These are phyloP conservation scores for Carpinus viminea DNA, from an alignment of 306 rosid genomes.

Conservation along the genomic window DNA sequence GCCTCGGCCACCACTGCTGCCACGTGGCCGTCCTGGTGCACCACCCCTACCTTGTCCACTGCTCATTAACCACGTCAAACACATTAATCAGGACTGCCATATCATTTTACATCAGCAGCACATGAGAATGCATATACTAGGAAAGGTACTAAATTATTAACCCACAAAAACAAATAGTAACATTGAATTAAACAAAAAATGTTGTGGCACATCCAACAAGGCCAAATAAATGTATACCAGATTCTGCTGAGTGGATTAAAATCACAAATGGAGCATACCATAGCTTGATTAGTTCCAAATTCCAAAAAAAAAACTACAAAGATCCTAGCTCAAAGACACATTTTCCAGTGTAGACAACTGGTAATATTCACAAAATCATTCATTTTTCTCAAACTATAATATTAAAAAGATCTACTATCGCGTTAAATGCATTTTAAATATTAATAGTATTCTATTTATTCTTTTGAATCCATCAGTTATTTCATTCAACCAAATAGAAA, in stretches of 20 bases:
- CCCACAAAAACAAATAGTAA: too few species aligned
- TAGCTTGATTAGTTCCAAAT: neutral
- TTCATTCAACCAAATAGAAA: too few species aligned
- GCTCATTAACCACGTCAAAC: conserved; percentile 34
- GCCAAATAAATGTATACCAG: neutral
- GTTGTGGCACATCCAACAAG: neutral
- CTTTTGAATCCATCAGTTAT: neutral
- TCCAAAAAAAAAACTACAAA: neutral
- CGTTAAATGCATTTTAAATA: neutral
- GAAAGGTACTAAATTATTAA: neutral
- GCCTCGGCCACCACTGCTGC: conserved; percentile 71
- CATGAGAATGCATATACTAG: conserved; percentile 1
- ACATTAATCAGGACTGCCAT: conserved; percentile 15
- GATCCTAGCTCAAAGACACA: neutral
- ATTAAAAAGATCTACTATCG: neutral
- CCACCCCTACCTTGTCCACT: conserved; percentile 73
- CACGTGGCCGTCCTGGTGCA: conserved; percentile 52
- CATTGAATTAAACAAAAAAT: neutral
- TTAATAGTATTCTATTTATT: neutral
- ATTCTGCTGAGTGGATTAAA: neutral
- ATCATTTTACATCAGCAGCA: neutral
- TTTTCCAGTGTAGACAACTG: neutral
- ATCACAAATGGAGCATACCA: neutral
- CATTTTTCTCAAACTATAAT: neutral
- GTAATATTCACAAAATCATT: neutral